Evolutionary conservation across 179 eudicot genomes (phyloP), one percentile per base, ranked within the genome.

Genomic region (Beta macrorhiza): DNA sequence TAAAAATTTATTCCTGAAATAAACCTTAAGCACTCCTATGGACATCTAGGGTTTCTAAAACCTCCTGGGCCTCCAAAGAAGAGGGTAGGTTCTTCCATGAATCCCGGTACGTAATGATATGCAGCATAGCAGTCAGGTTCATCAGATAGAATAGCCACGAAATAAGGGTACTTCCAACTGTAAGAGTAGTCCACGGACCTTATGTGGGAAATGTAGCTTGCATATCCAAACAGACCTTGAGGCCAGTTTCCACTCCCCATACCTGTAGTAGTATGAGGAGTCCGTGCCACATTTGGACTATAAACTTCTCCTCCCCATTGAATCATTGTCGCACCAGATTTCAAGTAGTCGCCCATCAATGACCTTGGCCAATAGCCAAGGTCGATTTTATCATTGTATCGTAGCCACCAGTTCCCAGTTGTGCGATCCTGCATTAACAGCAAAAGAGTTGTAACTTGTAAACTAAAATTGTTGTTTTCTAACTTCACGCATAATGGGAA

Each of bases 251-350:
- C 97, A 14, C 84, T 92, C 19, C 97, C 97, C 90, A 92, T 88
- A 0, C 57, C 77, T n/a, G 97, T 90, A 12, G 77, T 55, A 0
- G 94, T 91, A 75, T 91, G 97, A 19, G 94, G 93, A 19, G 37
- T 82, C 63, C 32, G 72, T 69, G 90, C 78, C 22, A 86, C 80
- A 59, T 81, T 82, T n/a, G 86, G 29, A 87, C 93, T 89, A 65
- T 90, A 90, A 59, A 91, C 92, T 75, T 92, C 91, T 19, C 94
- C 94, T 75, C 94, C 94, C 93, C 94, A 92, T 72, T 86, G 84
- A 10, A 85, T 90, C 84, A 32, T 5, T 47, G 56, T 37, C 0
- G 92, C 92, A 3, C 89, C 75, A 25, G 78, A 11, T 2, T 45
- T 73, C 19, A 90, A 72, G 63, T 69, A 44, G 8, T 0, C 2